These are phyloP conservation scores for Paulinella micropora DNA, from an alignment of 78 protist genomes.

Conservation along the genomic window DNA sequence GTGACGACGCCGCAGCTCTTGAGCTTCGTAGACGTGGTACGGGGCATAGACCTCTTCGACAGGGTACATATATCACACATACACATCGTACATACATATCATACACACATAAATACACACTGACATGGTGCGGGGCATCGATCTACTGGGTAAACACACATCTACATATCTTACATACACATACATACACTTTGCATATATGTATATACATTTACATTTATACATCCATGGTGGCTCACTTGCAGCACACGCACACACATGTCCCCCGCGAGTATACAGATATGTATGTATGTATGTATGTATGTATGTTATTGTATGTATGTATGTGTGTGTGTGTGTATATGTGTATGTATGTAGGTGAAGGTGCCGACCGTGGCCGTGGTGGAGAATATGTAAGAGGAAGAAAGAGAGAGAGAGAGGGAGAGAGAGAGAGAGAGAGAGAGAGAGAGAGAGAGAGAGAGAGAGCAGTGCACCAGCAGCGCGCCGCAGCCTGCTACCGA, in stretches of 20 bases:
- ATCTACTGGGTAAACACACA: not conserved
- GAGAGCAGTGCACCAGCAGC: too few species aligned
- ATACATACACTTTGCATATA: not conserved
- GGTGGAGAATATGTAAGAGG: constrained; percentile 46
- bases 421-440: too few species aligned
- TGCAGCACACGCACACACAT: not conserved
- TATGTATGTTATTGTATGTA: too few species aligned
- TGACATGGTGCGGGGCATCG: not conserved
- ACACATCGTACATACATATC: too few species aligned
- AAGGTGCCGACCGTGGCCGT: constrained; percentile 18
- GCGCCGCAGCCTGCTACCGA: too few species aligned
- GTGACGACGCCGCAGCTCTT: constrained; percentile 53
- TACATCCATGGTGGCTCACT: not conserved
- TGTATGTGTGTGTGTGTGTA: not conserved
- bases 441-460: too few species aligned
- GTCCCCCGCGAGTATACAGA: too few species aligned
- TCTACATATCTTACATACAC: too few species aligned
- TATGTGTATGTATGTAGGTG: not conserved
- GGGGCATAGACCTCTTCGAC: constrained; percentile 42
- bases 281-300: not conserved
- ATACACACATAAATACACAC: too few species aligned
- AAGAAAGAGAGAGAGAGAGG: too few species aligned
- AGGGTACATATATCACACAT: too few species aligned
- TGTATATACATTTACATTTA: not conserved
- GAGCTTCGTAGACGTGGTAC: constrained; percentile 34